Evolutionary conservation across 768 basidiomycete genomes (phyloP), one percentile per base, ranked within the genome.

Genomic region (Megacollybia marginata): DNA sequence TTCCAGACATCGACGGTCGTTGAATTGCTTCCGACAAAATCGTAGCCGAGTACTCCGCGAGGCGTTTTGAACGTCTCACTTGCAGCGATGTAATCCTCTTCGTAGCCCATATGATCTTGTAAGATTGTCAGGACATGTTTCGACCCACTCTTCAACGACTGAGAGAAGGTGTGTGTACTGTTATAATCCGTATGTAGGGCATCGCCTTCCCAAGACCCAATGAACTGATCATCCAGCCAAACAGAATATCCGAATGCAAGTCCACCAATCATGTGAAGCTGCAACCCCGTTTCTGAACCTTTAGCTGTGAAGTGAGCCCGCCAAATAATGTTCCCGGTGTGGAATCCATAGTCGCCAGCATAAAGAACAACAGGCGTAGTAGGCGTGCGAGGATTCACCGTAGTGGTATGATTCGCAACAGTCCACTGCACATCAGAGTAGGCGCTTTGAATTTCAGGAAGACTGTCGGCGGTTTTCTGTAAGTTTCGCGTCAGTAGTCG

Each of bases 41-140:
- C 65, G 50, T 78, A 79, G 51, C 62, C 69, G 19, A 71, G 51
- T 40, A 79, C 69, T 13, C 76, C 77, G 49, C 77, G 65, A 19
- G 78, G 76, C 1, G 60, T 57, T 56, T 79, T 76, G 61, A 77
- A 78, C 19, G 11, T 46, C 35, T 78, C 74, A n/a, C 65, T 68
- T 3, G 68, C 73, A 34, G 66, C 68, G 4, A 54, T 52, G 67
- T 66, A 68, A 48, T 75, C 68, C 50, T 72, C 72, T 35, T 77
- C 76, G 33, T 71, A 68, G 7, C 75, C 75, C 75, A 77, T 78
- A 51, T 77, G 77, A 54, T 78, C 78, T 59, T 78, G 74, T 19
- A 79, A 50, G 34, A 79, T 71, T 1, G 76, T 78, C 42, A 79
- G 57, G 31, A 76, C 62, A 52, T 78, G 71, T 28, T 55, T 54